Evolutionary conservation across 2,329 filamentous ascomycete species (phyloP).

Genomic region (Trichoderma sp.): DNA sequence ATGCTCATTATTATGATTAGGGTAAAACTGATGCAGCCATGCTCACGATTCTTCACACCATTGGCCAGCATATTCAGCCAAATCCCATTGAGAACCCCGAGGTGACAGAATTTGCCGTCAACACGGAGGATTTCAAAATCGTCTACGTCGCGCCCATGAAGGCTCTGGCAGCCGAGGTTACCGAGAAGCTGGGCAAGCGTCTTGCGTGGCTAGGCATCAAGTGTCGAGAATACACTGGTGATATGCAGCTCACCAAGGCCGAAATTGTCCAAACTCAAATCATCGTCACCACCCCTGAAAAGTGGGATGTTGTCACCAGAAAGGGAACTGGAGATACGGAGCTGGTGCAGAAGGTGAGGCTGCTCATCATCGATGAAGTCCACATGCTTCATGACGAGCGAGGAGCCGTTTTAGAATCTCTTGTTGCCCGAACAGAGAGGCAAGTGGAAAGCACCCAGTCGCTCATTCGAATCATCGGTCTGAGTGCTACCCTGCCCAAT

Average conservation of each 20-base stretch:
- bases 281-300: conserved; percentile 97
- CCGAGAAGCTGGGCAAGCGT: conserved; percentile 87
- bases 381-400: conserved; percentile 99
- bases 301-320: conserved; percentile 97
- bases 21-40: conserved; percentile 99
- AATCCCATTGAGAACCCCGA: conserved; percentile 74
- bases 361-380: conserved; percentile 97
- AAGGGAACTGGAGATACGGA: conserved; percentile 98
- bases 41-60: conserved; percentile 89
- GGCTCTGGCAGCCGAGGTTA: conserved; percentile 92
- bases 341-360: conserved; percentile 91
- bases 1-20: conserved; percentile 32
- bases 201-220: conserved; percentile 92
- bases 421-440: conserved; percentile 91
- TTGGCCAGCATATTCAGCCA: conserved; percentile 81
- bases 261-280: conserved; percentile 97
- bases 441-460: conserved; percentile 99
- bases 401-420: conserved; percentile 90
- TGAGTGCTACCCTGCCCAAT: conserved; percentile 95
- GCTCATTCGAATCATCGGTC: conserved; percentile 90
- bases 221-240: conserved; percentile 91
- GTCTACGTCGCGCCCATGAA: conserved; percentile 99
- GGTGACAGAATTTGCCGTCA: conserved; percentile 78
- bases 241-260: conserved; percentile 97
- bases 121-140: conserved; percentile 90